Base-by-base conservation (phyloP, 768 basidiomycete genomes). In the Boletus barrowsii region DNA sequence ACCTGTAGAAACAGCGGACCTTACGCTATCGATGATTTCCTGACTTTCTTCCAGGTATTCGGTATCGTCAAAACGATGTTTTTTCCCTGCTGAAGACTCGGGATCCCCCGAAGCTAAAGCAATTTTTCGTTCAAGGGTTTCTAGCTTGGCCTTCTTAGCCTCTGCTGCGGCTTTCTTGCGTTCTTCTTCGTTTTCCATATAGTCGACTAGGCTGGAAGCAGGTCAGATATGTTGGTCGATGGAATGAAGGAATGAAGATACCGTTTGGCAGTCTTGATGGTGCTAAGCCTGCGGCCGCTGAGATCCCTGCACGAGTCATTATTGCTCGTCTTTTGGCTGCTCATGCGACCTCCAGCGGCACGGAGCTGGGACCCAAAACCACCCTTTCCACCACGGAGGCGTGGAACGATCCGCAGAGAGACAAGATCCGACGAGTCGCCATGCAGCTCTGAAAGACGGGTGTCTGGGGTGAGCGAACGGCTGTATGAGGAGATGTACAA, bases 261-360 rank as follows among this genome's bases (percentile, higher is more conserved):
- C 94, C 87, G 88, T 71, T 97, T 92, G 1, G 96, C 97, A 63
- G 98, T 94, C 72, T 98, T 97, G 66, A 99, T 84, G 0, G 96
- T 97, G 64, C 90, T 92, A 26, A 99, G 75, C 57, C 94, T 77
- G 47, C 96, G 76, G 2, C 96, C 96, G 54, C 81, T 93, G 36
- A 99, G 78, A 67, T 98, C 97, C 45, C 97, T 76, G 69, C 94
- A 97, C 9, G 90, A 91, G 68, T 98, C 95, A 58, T 94, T 94
- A 70, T 94, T 95, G 71, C 79, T 94, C 22, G 93, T 93, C 77
- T 93, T 93, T 75, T 94, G 92, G 62, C 87, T 90, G 66, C 89
- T 92, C 97, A 99, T 99, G 32, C 96, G 83, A 13, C 97, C 96
- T 60, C 97, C 97, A 14, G 96, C 96, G 0, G 97, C 96, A 69